Evolutionary conservation across 2,329 filamentous ascomycete species (phyloP).

Genomic region (Phialophora verrucosa): DNA sequence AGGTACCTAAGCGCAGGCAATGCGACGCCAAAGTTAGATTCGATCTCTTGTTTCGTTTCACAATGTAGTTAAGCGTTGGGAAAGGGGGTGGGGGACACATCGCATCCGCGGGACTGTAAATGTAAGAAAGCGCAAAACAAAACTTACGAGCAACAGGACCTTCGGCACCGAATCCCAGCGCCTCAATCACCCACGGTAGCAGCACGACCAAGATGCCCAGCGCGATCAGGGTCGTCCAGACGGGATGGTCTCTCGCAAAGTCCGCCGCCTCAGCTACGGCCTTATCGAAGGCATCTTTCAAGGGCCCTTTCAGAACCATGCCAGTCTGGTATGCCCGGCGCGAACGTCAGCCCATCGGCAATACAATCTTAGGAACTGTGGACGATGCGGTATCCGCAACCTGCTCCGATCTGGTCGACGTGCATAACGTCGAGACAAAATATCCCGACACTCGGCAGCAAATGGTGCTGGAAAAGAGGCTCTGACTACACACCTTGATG

Average conservation of each 20-base stretch:
- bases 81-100: neutral
- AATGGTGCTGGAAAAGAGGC: neutral
- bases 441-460: too few relatives aligned
- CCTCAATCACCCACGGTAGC: slow-evolving; percentile 41
- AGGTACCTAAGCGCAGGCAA: slow-evolving; percentile 39
- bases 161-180: slow-evolving; percentile 41
- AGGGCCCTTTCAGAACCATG: neutral
- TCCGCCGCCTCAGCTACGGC: slow-evolving; percentile 33
- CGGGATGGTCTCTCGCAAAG: slow-evolving; percentile 40
- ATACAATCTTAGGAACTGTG: neutral
- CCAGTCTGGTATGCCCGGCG: neutral
- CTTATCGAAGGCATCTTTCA: slow-evolving; percentile 12
- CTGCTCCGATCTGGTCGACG: neutral
- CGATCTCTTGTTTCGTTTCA: slow-evolving; percentile 1
- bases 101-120: slow-evolving; percentile 8
- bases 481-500: neutral
- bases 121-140: neutral
- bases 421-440: neutral
- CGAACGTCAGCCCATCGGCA: neutral
- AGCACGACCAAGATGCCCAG: slow-evolving; percentile 40
- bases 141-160: slow-evolving; percentile 39
- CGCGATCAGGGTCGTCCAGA: slow-evolving; percentile 40
- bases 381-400: neutral
- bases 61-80: too few relatives aligned
- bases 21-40: slow-evolving; percentile 10